Percentiles rank a stretch among this genome's conserved stretches.
These are phyloP conservation scores for Trichophyton rubrum DNA, from an alignment of 2,329 filamentous ascomycete genomes.

Conservation along the genomic window DNA sequence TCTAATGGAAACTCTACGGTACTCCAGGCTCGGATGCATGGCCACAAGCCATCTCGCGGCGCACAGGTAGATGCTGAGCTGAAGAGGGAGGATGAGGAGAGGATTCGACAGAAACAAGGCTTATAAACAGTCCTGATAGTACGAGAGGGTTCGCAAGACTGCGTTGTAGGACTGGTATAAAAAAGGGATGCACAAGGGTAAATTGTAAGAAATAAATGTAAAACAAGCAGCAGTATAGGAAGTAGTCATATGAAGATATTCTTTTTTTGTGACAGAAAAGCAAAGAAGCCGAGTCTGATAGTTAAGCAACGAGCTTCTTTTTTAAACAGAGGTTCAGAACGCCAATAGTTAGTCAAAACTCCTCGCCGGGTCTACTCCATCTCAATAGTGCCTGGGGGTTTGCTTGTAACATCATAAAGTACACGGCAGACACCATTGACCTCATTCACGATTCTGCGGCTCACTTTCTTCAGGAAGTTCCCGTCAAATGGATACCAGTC, in stretches of 20 bases:
- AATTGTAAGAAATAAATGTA: not conserved
- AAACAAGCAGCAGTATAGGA: not conserved
- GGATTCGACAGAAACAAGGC: conserved; percentile 32
- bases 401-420: conserved; percentile 31
- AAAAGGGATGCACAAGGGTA: not conserved
- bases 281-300: not conserved
- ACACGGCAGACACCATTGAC: conserved; percentile 60
- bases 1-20: conserved; percentile 7
- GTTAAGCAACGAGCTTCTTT: no score
- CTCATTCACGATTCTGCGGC: conserved; percentile 59
- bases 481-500: conserved; percentile 55
- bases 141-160: not conserved
- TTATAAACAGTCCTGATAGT: not conserved
- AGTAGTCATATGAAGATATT: not conserved
- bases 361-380: conserved; percentile 44
- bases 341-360: not conserved
- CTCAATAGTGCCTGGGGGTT: conserved; percentile 60
- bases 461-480: conserved; percentile 52
- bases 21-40: conserved; percentile 32
- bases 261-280: not conserved
- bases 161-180: not conserved
- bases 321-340: not conserved
- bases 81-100: conserved; percentile 32
- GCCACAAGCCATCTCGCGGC: conserved; percentile 36
- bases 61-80: conserved; percentile 37